These are phyloP conservation scores for Hirsutella rhossiliensis DNA, from an alignment of 2,329 filamentous ascomycete species.

Conservation along the genomic window DNA sequence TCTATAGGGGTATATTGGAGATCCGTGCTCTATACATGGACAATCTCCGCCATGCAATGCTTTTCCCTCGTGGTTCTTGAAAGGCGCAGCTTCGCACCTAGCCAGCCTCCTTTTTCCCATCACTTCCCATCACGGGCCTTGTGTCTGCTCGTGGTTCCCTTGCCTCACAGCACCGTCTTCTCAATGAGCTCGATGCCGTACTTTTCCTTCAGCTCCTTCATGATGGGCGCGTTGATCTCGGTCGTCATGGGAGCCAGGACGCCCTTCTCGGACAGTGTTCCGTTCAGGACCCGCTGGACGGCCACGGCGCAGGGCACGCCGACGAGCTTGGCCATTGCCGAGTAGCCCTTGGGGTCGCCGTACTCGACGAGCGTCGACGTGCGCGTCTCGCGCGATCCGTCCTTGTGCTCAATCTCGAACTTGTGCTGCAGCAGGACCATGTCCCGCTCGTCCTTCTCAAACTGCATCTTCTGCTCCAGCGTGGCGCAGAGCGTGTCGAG, in stretches of 20 bases:
- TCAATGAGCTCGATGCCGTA: constrained; percentile 64
- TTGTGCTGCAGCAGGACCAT: constrained; percentile 70
- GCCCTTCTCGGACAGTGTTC: constrained; percentile 59
- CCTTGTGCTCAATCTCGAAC: constrained; percentile 74
- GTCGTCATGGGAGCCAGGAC: constrained; percentile 66
- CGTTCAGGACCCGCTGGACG: constrained; percentile 66
- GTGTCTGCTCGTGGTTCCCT: no score
- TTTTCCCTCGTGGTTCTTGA: no score
- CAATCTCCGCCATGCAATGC: no score
- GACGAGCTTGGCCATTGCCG: constrained; percentile 73
- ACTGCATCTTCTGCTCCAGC: constrained; percentile 87
- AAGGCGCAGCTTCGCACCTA: no score
- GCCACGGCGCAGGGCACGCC: constrained; percentile 55
- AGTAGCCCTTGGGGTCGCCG: constrained; percentile 67
- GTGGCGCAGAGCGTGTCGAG: constrained; percentile 85
- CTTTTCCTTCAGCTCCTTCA: constrained; percentile 67
- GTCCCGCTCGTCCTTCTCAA: constrained; percentile 70
- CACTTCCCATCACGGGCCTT: no score
- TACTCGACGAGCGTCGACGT: constrained; percentile 78
- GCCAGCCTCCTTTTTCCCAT: no score
- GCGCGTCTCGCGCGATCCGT: constrained; percentile 64
- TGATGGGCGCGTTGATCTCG: constrained; percentile 59
- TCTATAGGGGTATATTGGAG: no score
- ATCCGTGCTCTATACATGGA: no score
- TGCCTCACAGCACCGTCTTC: constrained; percentile 39